Evolutionary conservation across 768 basidiomycete genomes (phyloP), one percentile per base, ranked within the genome.

Genomic region (Strobilomyces dryophilus): DNA sequence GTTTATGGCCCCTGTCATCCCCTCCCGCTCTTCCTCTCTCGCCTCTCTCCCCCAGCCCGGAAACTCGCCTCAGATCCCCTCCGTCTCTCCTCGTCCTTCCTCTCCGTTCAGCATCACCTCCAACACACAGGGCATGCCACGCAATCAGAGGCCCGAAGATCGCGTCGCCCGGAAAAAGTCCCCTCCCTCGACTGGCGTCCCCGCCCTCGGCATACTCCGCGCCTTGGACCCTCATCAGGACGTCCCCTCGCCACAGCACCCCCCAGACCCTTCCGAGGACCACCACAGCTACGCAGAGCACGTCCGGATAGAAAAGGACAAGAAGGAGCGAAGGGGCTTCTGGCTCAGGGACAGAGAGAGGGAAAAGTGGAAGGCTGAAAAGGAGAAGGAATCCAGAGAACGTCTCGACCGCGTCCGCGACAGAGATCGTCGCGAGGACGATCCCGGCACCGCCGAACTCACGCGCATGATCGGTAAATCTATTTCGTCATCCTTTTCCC

Each of bases 401-500:
- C 57, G 61, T 0, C 6, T 46, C 27, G 73, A 76, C 55, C 59
- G 71, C 67, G 47, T 63, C 14, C 62, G 66, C 21, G 55, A 66
- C 45, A 55, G 58, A 52, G 49, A 63, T 62, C 61, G 69, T 21
- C 63, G 68, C 20, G 72, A 71, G 45, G 75, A 76, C 39, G 82
- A 83, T 27, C 75, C 75, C 4, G 62, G 68, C 8, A 72, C 73
- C 14, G 76, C 75, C 5, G 83, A 84, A 54, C 69, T 89, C 15
- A 86, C 83, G 17, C 75, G 82, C 50, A 84, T 86, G 84, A 88
- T 89, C 55, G 86, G 86, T 86, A 59, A 52, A 71, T 48, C 32
- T 61, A 27, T 29, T 36, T 47, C 26, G 29, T 21, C 42, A 24
- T 45, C 15, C 36, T 8, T 1, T 1, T 42, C 0, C 45, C 51